Evolutionary conservation across 441 rosid species (phyloP).

Genomic region (Lepidium campestre): DNA sequence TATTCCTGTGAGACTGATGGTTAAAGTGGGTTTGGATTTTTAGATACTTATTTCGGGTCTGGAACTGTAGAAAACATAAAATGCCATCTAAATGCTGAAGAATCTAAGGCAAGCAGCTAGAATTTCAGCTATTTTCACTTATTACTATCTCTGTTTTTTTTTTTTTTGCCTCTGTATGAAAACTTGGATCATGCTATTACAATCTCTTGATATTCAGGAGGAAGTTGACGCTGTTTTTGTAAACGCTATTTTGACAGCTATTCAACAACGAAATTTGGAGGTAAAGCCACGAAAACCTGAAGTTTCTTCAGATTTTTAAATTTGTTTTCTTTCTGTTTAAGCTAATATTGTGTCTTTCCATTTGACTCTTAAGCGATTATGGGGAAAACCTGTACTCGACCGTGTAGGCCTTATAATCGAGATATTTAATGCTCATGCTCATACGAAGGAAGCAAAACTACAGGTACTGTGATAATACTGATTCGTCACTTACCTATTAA

Average conservation of each 20-base stretch:
- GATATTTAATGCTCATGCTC: slow-evolving; percentile 94
- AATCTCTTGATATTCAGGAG: slow-evolving; percentile 37
- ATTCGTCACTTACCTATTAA: background rate
- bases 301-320: background rate
- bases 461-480: slow-evolving; percentile 46
- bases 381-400: slow-evolving; percentile 80
- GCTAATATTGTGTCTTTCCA: slow-evolving; percentile 8
- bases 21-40: slow-evolving; percentile 1
- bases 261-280: slow-evolving; percentile 92
- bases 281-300: slow-evolving; percentile 29
- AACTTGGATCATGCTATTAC: slow-evolving; percentile 9
- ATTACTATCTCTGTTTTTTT: background rate
- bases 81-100: slow-evolving; percentile 50
- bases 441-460: slow-evolving; percentile 81
- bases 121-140: background rate
- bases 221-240: slow-evolving; percentile 88
- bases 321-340: background rate
- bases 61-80: slow-evolving; percentile 69
- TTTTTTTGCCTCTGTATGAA: background rate
- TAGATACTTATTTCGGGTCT: slow-evolving; percentile 75
- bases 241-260: slow-evolving; percentile 60
- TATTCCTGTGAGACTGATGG: slow-evolving; percentile 7
- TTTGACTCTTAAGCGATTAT: slow-evolving; percentile 41
- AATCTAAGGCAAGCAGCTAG: slow-evolving; percentile 56
- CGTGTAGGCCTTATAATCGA: slow-evolving; percentile 91